Evolutionary conservation across 2,329 filamentous ascomycete genomes (phyloP), one percentile per base, ranked within the genome.

Genomic region (Colletotrichum lentis): DNA sequence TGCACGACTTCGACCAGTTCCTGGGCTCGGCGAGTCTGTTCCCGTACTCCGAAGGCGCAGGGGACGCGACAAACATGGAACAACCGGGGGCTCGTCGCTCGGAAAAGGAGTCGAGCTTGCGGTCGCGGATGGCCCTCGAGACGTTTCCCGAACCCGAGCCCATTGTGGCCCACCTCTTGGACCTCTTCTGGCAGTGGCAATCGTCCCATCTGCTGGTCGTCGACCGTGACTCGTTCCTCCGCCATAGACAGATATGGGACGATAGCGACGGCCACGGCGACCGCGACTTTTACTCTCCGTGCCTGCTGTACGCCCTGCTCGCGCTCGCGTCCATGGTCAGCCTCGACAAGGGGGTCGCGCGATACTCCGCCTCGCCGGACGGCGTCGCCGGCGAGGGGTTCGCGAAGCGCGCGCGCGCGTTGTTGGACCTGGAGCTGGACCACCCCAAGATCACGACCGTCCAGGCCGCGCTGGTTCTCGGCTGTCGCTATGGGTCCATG

Each of bases 171-270:
- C 41, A 69, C 16, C 43, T 69, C 3, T 62, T 69, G 5, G 62
- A 66, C 18, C 55, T 69, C 3, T 69, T 66, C 43, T 69, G 66
- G 66, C 16, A 61, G 35, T 69, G 55, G 62, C 66, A 69, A 11
- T 59, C 66, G 5, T 43, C 62, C 5, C 39, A 61, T 12, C 18
- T 66, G 6, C 55, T 69, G 6, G 62, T 57, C n/a, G 14, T 69
- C 6, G 66, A 69, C 31, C 56, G 50, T 6, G 12, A 16, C 2
- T 7, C 61, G 27, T 69, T 69, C 18, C 18, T 66, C 12, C 43
- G 44, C 0, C 66, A 69, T 18, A 53, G 62, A 22, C 35, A 57
- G 46, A 43, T 49, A 10, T 69, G 66, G 62, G 66, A 69, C 3
- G 62, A 46, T 6, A 61, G 56, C 10, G 66, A 53, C 11, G 66